These are phyloP conservation scores for Chalaropsis ovoidea DNA, from an alignment of 2,329 filamentous ascomycete species.

Conservation along the genomic window DNA sequence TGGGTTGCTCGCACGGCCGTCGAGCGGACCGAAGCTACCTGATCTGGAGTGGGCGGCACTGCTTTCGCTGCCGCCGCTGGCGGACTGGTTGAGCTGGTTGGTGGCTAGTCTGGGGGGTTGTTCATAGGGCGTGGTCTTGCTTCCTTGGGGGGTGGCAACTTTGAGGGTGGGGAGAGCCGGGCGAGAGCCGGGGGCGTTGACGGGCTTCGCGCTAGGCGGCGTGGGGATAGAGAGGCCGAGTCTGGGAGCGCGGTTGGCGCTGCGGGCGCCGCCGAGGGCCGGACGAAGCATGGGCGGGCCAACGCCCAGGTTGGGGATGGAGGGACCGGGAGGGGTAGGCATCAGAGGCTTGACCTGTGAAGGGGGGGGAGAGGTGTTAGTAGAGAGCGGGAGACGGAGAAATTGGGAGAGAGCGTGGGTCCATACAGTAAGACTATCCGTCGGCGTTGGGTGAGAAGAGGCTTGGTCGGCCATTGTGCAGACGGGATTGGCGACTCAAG, in stretches of 20 bases:
- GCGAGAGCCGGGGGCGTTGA: slow-evolving; percentile 40
- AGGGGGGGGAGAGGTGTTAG: slow-evolving; percentile 6
- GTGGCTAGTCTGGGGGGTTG: slow-evolving; percentile 35
- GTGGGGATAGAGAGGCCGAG: slow-evolving; percentile 84
- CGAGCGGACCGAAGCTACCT: slow-evolving; percentile 69
- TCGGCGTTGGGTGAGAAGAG: slow-evolving; percentile 27
- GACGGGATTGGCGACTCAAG: slow-evolving; percentile 26
- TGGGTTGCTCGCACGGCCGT: slow-evolving; percentile 68
- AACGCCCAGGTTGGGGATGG: slow-evolving; percentile 55
- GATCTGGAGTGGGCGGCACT: slow-evolving; percentile 71
- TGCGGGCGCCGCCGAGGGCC: slow-evolving; percentile 61
- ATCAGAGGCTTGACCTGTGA: slow-evolving; percentile 26
- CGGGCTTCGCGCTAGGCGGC: slow-evolving; percentile 70
- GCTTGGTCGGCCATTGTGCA: slow-evolving; percentile 29
- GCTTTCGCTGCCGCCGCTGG: slow-evolving; percentile 67
- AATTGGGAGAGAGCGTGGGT: not conserved
- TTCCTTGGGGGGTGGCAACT: slow-evolving; percentile 81
- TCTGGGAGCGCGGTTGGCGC: slow-evolving; percentile 57
- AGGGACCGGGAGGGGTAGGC: slow-evolving; percentile 27
- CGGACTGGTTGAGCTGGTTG: slow-evolving; percentile 51
- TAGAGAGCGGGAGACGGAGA: not conserved
- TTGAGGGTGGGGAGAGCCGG: slow-evolving; percentile 67
- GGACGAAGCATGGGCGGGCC: slow-evolving; percentile 73
- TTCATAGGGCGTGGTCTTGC: slow-evolving; percentile 60
- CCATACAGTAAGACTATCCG: slow-evolving; percentile 24